Conservation (phyloP, 176 grass and related monocot genomes). For the Musa itinerans region DNA sequence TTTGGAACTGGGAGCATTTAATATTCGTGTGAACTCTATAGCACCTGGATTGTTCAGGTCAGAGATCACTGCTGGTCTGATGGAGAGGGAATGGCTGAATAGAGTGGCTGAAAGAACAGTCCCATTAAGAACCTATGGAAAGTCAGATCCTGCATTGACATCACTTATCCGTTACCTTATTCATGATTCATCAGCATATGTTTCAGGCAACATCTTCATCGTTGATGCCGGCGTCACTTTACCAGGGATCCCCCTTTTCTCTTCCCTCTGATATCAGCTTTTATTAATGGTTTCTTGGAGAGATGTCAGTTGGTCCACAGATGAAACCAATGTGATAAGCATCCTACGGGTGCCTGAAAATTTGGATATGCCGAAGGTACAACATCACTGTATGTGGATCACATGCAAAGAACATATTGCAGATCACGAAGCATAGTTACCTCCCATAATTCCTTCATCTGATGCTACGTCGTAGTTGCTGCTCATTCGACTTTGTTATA, state of each 20-base stretch:
- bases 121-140: constrained; percentile 45
- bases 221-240: constrained; percentile 53
- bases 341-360: too few species aligned
- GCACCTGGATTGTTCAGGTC: constrained; percentile 71
- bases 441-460: too few species aligned
- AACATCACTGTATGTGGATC: too few species aligned
- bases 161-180: constrained; percentile 64
- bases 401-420: too few species aligned
- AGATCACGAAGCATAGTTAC: too few species aligned
- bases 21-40: constrained; percentile 66
- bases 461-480: too few species aligned
- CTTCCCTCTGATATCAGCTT: constrained; percentile 38
- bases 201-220: constrained; percentile 62
- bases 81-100: constrained; percentile 63
- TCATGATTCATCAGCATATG: constrained; percentile 47
- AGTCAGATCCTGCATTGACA: constrained; percentile 60
- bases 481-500: too few species aligned
- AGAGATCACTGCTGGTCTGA: constrained; percentile 57
- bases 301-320: too few species aligned
- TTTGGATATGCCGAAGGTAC: too few species aligned
- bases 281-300: too few species aligned
- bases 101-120: constrained; percentile 48
- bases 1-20: constrained; percentile 58
- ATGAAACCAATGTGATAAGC: too few species aligned
- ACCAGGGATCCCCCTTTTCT: constrained; percentile 74